These are phyloP conservation scores for Wickerhamiella nectarea DNA, from an alignment of 805 yeast species.

Conservation along the genomic window DNA sequence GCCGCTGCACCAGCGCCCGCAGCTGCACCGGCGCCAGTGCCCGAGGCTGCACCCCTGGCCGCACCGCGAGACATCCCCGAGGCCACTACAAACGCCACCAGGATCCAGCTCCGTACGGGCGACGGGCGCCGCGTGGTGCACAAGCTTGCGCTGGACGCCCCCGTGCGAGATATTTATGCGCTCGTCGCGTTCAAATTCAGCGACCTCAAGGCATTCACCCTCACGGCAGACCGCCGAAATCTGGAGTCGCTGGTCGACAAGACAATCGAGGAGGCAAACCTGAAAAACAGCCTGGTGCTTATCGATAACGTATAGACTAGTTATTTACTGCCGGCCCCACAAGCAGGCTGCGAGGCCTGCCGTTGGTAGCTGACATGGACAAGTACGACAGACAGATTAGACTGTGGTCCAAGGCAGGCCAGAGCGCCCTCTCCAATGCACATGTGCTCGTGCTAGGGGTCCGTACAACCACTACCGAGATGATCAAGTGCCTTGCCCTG, in stretches of 20 bases:
- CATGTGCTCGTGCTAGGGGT: slow-evolving; percentile 51
- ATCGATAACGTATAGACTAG: slow-evolving; percentile 41
- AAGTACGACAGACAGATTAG: slow-evolving; percentile 75
- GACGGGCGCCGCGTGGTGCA: slow-evolving; percentile 75
- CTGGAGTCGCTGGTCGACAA: slow-evolving; percentile 38
- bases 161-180: slow-evolving; percentile 47
- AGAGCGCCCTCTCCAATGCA: slow-evolving; percentile 41
- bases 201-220: slow-evolving; percentile 36
- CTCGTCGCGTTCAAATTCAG: slow-evolving; percentile 49
- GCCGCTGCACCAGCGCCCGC: slow-evolving; percentile 1
- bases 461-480: slow-evolving; percentile 39
- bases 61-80: slow-evolving; percentile 43
- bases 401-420: slow-evolving; percentile 79
- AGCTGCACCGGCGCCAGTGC: background rate
- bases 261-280: slow-evolving; percentile 59
- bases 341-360: too few relatives aligned
- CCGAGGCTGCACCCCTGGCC: slow-evolving; percentile 29
- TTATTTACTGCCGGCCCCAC: too few relatives aligned
- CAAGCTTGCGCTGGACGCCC: slow-evolving; percentile 46
- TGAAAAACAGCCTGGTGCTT: slow-evolving; percentile 68
- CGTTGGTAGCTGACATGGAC: slow-evolving; percentile 5
- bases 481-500: slow-evolving; percentile 67
- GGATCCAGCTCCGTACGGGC: slow-evolving; percentile 79
- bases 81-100: slow-evolving; percentile 43
- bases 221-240: slow-evolving; percentile 46